These are phyloP conservation scores for Boletus huronensis DNA, from an alignment of 768 basidiomycete genomes.

Conservation along the genomic window DNA sequence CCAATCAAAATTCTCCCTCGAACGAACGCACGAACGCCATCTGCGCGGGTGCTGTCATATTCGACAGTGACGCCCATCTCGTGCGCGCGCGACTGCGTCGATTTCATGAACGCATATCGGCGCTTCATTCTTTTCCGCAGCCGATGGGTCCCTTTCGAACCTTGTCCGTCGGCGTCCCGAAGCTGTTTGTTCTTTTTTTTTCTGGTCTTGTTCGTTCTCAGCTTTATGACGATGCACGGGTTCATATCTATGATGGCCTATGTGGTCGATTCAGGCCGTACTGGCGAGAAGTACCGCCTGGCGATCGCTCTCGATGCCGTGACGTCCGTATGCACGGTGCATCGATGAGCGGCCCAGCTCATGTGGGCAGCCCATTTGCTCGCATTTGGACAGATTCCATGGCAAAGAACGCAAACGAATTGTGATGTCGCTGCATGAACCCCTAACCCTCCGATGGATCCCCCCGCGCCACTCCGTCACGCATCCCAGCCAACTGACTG, in stretches of 20 bases:
- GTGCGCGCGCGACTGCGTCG: slow-evolving; percentile 6
- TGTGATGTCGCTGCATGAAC: neutral
- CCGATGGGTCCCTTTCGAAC: neutral
- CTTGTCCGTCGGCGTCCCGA: slow-evolving; percentile 2
- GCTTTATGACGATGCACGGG: neutral
- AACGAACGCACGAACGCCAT: slow-evolving; percentile 1
- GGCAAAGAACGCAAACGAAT: neutral
- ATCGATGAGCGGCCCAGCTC: neutral
- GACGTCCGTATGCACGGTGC: neutral
- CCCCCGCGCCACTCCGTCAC: neutral
- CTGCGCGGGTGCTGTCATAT: slow-evolving; percentile 6
- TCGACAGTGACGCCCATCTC: slow-evolving; percentile 20
- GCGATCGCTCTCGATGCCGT: slow-evolving; percentile 21
- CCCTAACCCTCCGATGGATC: neutral
- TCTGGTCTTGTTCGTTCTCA: neutral
- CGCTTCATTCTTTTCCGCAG: neutral
- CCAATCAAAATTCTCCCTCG: slow-evolving; percentile 1
- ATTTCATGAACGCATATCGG: slow-evolving; percentile 14
- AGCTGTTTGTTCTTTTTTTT: neutral
- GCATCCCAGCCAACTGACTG: neutral
- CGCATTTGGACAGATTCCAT: neutral
- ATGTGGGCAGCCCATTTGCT: neutral
- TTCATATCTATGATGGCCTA: slow-evolving; percentile 15
- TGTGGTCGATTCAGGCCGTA: slow-evolving; percentile 7
- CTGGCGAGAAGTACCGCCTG: slow-evolving; percentile 3